Conservation (phyloP, 768 basidiomycete genomes). For the Boletus subparvulus region DNA sequence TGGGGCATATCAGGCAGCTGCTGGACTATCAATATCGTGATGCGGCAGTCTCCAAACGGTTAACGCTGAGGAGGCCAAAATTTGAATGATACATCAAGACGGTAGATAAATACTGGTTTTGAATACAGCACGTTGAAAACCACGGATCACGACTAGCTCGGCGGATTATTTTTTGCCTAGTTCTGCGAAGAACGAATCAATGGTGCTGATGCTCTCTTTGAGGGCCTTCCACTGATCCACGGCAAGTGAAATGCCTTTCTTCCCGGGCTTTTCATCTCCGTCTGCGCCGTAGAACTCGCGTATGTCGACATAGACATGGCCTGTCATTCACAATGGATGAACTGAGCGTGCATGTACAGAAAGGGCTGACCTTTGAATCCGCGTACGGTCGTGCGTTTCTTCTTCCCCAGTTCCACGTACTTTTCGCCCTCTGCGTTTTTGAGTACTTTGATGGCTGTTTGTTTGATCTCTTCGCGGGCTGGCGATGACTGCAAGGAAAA, state of each 20-base stretch:
- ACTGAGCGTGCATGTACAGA: neutral
- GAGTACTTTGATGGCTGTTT: slow-evolving; percentile 5
- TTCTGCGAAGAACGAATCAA: slow-evolving; percentile 52
- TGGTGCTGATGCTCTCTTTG: slow-evolving; percentile 40
- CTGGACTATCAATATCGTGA: slow-evolving; percentile 50
- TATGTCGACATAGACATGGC: slow-evolving; percentile 61
- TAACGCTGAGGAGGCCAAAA: neutral
- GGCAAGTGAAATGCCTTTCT: slow-evolving; percentile 73
- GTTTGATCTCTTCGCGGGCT: neutral
- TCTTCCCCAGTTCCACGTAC: slow-evolving; percentile 71
- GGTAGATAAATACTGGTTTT: slow-evolving; percentile 1
- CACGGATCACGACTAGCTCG: neutral
- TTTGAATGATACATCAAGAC: neutral
- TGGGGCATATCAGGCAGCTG: slow-evolving; percentile 70
- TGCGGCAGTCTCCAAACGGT: neutral
- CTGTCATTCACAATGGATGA: slow-evolving; percentile 37
- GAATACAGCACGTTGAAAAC: neutral
- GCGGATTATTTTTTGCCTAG: slow-evolving; percentile 16
- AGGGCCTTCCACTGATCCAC: slow-evolving; percentile 68
- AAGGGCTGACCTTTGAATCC: slow-evolving; percentile 42
- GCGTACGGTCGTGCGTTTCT: slow-evolving; percentile 61
- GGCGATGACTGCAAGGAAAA: slow-evolving; percentile 14
- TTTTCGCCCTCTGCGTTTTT: slow-evolving; percentile 35
- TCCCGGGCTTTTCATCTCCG: slow-evolving; percentile 71
- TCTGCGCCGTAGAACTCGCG: slow-evolving; percentile 66